Percentiles rank a stretch among this genome's conserved stretches.
Conservation (phyloP, 2,329 filamentous ascomycete species). For the Colletotrichum filicis region DNA sequence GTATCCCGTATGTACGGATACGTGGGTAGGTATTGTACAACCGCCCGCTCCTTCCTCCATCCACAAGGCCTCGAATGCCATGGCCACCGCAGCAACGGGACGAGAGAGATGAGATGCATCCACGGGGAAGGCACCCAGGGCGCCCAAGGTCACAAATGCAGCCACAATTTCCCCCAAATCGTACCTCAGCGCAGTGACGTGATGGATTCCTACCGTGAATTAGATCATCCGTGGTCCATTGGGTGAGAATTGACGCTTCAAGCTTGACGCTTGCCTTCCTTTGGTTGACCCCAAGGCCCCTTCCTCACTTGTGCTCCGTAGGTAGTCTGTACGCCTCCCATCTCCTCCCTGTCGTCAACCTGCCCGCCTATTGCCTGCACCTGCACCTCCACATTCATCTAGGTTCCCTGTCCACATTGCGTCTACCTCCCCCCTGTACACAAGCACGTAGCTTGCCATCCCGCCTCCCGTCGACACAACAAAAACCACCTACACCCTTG, state of each 20-base stretch:
- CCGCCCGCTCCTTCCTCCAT: background rate
- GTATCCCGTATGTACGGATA: background rate
- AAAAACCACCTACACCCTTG: conserved; percentile 31
- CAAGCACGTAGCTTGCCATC: background rate
- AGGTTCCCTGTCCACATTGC: background rate
- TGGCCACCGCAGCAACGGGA: background rate
- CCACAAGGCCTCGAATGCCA: background rate
- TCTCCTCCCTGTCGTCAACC: conserved; percentile 29
- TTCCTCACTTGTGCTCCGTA: background rate
- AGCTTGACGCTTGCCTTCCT: background rate
- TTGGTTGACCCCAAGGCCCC: background rate
- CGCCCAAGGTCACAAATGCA: conserved; percentile 12
- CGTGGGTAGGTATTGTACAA: background rate
- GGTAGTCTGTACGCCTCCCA: background rate
- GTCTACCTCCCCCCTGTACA: background rate
- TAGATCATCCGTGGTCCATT: conserved; percentile 16
- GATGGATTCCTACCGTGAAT: conserved; percentile 36
- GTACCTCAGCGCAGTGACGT: conserved; percentile 32
- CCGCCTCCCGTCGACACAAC: conserved; percentile 33
- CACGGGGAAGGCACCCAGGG: too few relatives aligned
- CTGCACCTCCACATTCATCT: background rate
- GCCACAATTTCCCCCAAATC: conserved; percentile 33
- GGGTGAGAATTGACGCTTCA: conserved; percentile 8
- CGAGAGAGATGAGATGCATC: conserved; percentile 1
- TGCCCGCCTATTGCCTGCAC: background rate